Evolutionary conservation across 306 rosid genomes (phyloP).

Genomic region (Vicia villosa): DNA sequence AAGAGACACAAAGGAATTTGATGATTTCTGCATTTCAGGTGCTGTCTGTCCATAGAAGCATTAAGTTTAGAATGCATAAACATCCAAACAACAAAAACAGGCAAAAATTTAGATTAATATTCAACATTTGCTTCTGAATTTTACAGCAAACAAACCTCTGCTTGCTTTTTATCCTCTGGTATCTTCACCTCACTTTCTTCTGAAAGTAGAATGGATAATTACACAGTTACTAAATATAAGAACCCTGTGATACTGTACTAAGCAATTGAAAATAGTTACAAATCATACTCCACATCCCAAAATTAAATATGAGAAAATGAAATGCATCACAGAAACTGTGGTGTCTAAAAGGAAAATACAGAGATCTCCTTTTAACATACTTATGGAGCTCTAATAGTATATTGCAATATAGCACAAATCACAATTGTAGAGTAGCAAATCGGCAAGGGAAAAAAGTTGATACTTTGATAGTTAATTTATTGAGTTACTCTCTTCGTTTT

Average conservation of each 20-base stretch:
- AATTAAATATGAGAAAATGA: constrained; percentile 1
- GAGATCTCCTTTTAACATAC: neutral
- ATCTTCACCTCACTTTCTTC: constrained; percentile 55
- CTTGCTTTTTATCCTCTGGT: constrained; percentile 46
- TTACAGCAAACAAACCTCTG: constrained; percentile 62
- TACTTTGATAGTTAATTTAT: too few relatives aligned
- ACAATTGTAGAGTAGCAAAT: neutral
- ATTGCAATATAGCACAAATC: neutral
- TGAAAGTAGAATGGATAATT: constrained; percentile 44
- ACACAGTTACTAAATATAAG: constrained; percentile 21
- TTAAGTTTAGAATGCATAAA: constrained; percentile 37
- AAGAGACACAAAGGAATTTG: constrained; percentile 52
- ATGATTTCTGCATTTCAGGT: constrained; percentile 39
- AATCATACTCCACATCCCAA: neutral
- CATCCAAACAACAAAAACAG: constrained; percentile 27
- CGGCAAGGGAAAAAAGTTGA: too few relatives aligned
- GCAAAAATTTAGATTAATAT: constrained; percentile 36
- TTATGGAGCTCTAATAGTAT: constrained; percentile 10
- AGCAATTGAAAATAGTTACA: neutral
- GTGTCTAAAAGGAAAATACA: neutral
- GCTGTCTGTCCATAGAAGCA: constrained; percentile 50
- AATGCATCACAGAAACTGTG: neutral
- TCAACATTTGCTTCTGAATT: constrained; percentile 33
- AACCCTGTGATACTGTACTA: constrained; percentile 9
- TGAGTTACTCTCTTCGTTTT: too few relatives aligned